Evolutionary conservation across 192 early-diverging fungal genomes (phyloP).

Genomic region (Rhizophagus clarus): DNA sequence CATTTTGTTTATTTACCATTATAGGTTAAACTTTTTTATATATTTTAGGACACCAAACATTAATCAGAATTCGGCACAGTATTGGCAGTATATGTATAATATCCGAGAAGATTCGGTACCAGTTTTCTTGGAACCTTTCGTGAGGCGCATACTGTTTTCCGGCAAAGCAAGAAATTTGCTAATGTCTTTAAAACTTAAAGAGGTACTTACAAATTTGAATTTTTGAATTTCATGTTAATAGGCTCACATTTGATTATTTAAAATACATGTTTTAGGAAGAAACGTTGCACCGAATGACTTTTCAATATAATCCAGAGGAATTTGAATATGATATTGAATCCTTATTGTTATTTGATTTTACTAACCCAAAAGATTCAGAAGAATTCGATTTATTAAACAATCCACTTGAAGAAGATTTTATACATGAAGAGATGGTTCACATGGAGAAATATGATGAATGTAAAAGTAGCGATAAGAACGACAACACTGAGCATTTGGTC

Average conservation of each 20-base stretch:
- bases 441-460: too few species aligned
- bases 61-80: slow-evolving; percentile 14
- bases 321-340: background rate
- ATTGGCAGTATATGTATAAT: slow-evolving; percentile 38
- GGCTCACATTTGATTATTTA: background rate
- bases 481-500: too few species aligned
- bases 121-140: slow-evolving; percentile 28
- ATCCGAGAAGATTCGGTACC: slow-evolving; percentile 15
- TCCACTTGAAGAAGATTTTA: background rate
- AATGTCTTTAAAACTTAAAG: slow-evolving; percentile 3
- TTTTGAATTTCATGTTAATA: background rate
- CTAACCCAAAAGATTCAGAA: background rate
- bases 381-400: background rate
- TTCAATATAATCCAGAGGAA: slow-evolving; percentile 18
- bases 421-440: background rate
- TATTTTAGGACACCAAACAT: background rate
- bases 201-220: slow-evolving; percentile 15
- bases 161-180: slow-evolving; percentile 38
- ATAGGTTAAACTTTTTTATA: background rate
- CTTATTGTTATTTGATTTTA: background rate
- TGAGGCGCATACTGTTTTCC: slow-evolving; percentile 28
- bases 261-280: background rate
- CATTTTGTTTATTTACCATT: too few species aligned
- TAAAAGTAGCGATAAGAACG: too few species aligned
- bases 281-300: background rate